Evolutionary conservation across 495 filamentous ascomycete species (phyloP).

Genomic region (Lasiosphaeris hirsuta): DNA sequence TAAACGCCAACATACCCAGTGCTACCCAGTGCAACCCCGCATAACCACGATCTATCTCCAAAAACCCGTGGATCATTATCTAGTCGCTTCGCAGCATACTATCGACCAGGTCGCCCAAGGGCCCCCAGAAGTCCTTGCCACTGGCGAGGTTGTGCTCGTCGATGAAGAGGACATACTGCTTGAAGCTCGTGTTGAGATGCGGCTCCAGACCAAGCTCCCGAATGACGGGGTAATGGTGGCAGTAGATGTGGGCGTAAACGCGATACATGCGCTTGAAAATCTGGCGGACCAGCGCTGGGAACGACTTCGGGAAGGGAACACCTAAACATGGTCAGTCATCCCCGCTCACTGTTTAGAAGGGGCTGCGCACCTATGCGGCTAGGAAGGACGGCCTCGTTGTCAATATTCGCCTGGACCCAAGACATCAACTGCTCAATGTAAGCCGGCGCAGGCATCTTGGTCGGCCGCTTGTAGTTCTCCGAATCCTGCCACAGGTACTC

Average conservation of each 20-base stretch:
- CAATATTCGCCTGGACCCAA: conserved; percentile 93
- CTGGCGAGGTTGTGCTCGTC: conserved; percentile 85
- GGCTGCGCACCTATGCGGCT: conserved; percentile 71
- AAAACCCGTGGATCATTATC: not conserved
- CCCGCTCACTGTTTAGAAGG: not conserved
- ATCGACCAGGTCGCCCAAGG: conserved; percentile 93
- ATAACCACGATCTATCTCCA: conserved; percentile 3
- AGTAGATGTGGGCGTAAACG: conserved; percentile 99
- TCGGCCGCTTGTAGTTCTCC: conserved; percentile 88
- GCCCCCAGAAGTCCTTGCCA: conserved; percentile 96
- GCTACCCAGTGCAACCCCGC: not conserved
- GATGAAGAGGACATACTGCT: conserved; percentile 97
- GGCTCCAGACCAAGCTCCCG: conserved; percentile 93
- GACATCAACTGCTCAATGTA: conserved; percentile 97
- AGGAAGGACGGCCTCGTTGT: conserved; percentile 92
- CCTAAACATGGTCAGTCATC: conserved; percentile 45
- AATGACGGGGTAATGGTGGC: conserved; percentile 97
- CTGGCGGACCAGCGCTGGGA: conserved; percentile 80
- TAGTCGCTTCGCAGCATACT: conserved; percentile 94
- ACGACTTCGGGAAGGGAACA: conserved; percentile 92
- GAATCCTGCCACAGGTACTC: conserved; percentile 98
- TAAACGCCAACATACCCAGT: conserved; percentile 10
- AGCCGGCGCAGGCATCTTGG: conserved; percentile 94
- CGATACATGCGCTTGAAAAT: conserved; percentile 98
- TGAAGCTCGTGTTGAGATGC: conserved; percentile 98